These are phyloP conservation scores for Adansonia madagascariensis DNA, from an alignment of 441 rosid genomes.

Conservation along the genomic window DNA sequence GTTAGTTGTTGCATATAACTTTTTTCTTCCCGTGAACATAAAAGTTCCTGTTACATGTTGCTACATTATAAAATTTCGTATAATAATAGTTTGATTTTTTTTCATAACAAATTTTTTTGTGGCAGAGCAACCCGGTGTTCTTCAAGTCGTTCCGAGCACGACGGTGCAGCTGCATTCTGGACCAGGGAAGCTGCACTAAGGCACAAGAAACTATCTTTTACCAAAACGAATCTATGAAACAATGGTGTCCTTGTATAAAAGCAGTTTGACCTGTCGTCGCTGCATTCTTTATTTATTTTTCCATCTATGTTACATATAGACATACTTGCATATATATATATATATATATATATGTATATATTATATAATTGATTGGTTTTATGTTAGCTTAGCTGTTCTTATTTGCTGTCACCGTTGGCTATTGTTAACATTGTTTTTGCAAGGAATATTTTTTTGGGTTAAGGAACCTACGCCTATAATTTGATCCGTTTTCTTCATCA, in stretches of 20 bases:
- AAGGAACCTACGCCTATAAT: too few species aligned
- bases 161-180: slow-evolving; percentile 60
- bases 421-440: too few species aligned
- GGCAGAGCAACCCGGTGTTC: slow-evolving; percentile 85
- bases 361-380: not conserved
- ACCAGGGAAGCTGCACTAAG: slow-evolving; percentile 44
- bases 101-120: not conserved
- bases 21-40: not conserved
- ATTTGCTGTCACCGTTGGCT: not conserved
- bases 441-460: too few species aligned
- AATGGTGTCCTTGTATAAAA: not conserved
- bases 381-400: not conserved
- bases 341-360: not conserved
- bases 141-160: slow-evolving; percentile 70
- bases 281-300: slow-evolving; percentile 5
- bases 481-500: too few species aligned
- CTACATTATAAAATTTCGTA: not conserved
- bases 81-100: not conserved
- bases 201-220: not conserved
- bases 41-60: not conserved
- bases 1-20: not conserved
- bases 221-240: not conserved
- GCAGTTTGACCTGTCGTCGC: not conserved
- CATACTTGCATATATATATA: not conserved
- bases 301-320: not conserved